phyloP scores from a whole-genome alignment of 768 basidiomycete genomes.

The Mycena rebaudengoi region DNA sequence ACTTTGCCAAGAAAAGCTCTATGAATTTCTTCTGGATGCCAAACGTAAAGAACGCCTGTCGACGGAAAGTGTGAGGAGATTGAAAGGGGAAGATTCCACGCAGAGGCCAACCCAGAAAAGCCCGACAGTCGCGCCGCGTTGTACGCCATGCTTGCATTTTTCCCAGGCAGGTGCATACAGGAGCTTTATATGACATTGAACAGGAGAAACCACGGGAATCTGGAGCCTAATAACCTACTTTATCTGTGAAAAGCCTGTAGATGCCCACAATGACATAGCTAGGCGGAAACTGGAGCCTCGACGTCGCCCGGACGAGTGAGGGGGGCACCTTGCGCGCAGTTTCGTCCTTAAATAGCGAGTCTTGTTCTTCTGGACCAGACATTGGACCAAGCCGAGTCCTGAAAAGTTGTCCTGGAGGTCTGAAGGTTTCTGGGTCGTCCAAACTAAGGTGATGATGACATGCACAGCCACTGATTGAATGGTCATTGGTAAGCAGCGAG shows the following conservation, averaged over 20 bases:
- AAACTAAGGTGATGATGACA: too few species aligned
- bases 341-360: constrained; percentile 37
- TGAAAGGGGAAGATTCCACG: too few species aligned
- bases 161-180: constrained; percentile 83
- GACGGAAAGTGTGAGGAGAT: too few species aligned
- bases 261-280: constrained; percentile 87
- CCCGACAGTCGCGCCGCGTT: constrained; percentile 75
- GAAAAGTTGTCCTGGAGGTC: background rate
- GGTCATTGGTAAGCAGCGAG: too few species aligned
- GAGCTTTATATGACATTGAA: background rate
- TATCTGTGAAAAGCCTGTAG: constrained; percentile 83
- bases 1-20: constrained; percentile 70
- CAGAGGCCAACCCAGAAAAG: constrained; percentile 63
- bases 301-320: constrained; percentile 58
- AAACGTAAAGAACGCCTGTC: constrained; percentile 73
- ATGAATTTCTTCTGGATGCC: constrained; percentile 76
- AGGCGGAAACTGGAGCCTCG: constrained; percentile 79
- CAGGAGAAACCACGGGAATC: background rate
- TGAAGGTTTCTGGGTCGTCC: too few species aligned
- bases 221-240: constrained; percentile 35
- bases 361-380: constrained; percentile 41
- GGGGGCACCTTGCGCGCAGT: constrained; percentile 48
- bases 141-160: constrained; percentile 82
- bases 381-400: background rate
- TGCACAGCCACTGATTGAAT: too few species aligned